These are phyloP conservation scores for Solanum commersonii DNA, from an alignment of 257 asterid genomes.

Conservation along the genomic window DNA sequence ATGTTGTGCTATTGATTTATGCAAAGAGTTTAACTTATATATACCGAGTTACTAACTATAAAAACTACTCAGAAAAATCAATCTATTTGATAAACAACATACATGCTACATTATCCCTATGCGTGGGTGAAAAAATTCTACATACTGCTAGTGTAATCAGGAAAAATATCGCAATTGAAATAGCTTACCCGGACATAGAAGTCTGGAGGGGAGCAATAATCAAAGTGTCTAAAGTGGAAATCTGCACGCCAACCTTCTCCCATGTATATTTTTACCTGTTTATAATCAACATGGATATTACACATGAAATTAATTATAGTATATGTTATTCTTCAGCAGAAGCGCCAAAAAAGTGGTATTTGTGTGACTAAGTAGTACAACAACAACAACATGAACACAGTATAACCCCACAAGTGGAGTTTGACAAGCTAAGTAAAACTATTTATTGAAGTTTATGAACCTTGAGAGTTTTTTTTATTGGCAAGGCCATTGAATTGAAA, in stretches of 20 bases:
- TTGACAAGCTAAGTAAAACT: background rate
- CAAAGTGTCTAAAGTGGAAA: slow-evolving; percentile 11
- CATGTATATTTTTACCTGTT: slow-evolving; percentile 9
- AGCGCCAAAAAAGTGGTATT: background rate
- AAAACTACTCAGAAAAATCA: background rate
- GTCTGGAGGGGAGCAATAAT: slow-evolving; percentile 11
- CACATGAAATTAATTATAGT: background rate
- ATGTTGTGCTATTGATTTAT: background rate
- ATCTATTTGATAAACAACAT: background rate
- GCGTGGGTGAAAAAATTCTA: background rate
- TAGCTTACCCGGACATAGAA: slow-evolving; percentile 4
- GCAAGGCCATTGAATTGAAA: background rate
- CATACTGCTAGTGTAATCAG: background rate
- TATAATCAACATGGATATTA: background rate
- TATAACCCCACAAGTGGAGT: background rate
- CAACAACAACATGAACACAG: background rate
- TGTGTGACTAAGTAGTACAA: background rate
- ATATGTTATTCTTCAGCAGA: background rate
- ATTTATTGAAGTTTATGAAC: background rate
- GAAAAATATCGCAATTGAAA: background rate
- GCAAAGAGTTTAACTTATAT: background rate
- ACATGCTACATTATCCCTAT: background rate
- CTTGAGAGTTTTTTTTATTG: slow-evolving; percentile 4
- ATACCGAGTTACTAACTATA: background rate
- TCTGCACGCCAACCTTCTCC: slow-evolving; percentile 16